Percentiles rank a stretch among this genome's conserved stretches.
These are phyloP conservation scores for Cetradonia linearis DNA, from an alignment of 495 filamentous ascomycete genomes.

Conservation along the genomic window DNA sequence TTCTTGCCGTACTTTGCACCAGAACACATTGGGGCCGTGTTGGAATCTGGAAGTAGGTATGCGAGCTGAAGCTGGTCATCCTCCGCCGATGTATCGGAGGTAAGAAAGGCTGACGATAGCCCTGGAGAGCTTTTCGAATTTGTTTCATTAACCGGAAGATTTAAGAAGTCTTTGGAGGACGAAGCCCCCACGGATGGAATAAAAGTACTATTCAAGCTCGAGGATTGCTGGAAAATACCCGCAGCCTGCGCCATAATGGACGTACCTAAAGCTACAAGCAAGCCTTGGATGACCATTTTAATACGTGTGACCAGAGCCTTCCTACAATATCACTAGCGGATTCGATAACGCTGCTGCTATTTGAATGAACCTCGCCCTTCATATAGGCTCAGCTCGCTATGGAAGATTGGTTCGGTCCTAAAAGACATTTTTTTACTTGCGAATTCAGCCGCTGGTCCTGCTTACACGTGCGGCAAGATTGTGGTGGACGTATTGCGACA, in stretches of 20 bases:
- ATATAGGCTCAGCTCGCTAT: neutral
- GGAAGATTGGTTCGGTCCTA: neutral
- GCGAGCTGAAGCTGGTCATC: neutral
- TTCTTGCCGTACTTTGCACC: neutral
- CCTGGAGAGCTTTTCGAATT: neutral
- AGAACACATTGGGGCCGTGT: neutral
- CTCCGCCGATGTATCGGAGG: neutral
- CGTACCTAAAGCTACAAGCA: neutral
- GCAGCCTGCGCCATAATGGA: neutral
- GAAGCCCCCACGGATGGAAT: neutral
- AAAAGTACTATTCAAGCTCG: neutral
- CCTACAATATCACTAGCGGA: neutral
- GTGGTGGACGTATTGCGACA: neutral
- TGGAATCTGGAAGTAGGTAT: neutral
- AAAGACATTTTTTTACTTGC: neutral
- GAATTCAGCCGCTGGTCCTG: neutral
- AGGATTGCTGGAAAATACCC: neutral
- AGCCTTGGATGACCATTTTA: neutral
- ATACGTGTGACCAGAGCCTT: neutral
- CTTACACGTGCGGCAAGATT: neutral
- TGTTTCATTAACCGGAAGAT: neutral
- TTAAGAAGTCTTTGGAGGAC: neutral
- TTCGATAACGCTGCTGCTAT: neutral
- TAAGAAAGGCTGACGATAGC: neutral
- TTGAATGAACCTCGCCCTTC: neutral